Conservation (phyloP, 495 filamentous ascomycete genomes). For the Xylaria intraflava region DNA sequence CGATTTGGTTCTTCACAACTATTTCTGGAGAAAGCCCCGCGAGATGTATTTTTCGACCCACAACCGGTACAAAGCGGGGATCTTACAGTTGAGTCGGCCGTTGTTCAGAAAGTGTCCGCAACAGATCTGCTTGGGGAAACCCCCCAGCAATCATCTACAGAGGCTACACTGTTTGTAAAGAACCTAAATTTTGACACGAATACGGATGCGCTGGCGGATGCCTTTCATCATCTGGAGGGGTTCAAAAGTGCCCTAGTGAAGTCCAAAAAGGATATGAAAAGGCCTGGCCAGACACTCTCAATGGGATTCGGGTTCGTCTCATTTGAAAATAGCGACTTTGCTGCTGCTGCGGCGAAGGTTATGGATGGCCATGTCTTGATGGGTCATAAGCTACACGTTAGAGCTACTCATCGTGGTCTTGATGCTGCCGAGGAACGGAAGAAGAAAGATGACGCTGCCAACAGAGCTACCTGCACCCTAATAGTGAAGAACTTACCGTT, state of each 20-base stretch:
- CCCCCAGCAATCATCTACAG: slow-evolving; percentile 42
- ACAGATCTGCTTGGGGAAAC: slow-evolving; percentile 54
- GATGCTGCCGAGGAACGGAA: slow-evolving; percentile 82
- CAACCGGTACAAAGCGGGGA: slow-evolving; percentile 7
- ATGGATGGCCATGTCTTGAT: slow-evolving; percentile 88
- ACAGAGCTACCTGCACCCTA: slow-evolving; percentile 75
- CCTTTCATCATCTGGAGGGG: slow-evolving; percentile 74
- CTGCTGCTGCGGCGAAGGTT: slow-evolving; percentile 65
- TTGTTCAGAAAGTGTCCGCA: slow-evolving; percentile 35
- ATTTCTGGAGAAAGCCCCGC: slow-evolving; percentile 90
- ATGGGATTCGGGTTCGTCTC: slow-evolving; percentile 97
- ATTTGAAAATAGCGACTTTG: slow-evolving; percentile 69
- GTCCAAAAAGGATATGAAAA: slow-evolving; percentile 80
- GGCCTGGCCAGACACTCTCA: slow-evolving; percentile 71
- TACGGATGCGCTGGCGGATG: slow-evolving; percentile 60
- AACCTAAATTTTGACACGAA: slow-evolving; percentile 93
- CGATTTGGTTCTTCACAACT: slow-evolving; percentile 86
- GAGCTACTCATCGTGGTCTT: slow-evolving; percentile 72
- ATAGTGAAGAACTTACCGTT: slow-evolving; percentile 98
- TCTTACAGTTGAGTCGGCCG: not conserved
- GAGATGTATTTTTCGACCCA: slow-evolving; percentile 59
- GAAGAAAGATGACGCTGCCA: slow-evolving; percentile 65
- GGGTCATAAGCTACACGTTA: slow-evolving; percentile 75
- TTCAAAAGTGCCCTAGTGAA: slow-evolving; percentile 80
- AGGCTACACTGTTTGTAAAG: slow-evolving; percentile 76